phyloP scores from a whole-genome alignment of 148 eudicot genomes.

The Chenopodium album region DNA sequence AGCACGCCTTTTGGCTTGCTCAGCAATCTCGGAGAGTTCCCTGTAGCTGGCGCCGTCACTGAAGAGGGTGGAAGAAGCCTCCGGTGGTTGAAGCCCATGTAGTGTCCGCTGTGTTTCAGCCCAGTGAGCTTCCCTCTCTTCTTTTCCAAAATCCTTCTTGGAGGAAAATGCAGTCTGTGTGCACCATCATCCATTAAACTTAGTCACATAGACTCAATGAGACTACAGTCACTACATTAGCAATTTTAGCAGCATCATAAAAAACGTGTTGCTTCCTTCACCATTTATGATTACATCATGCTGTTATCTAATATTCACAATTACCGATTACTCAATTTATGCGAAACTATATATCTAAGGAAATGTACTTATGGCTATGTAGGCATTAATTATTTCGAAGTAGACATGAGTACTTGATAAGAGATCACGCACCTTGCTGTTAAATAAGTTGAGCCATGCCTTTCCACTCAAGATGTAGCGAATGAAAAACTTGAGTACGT shows the following conservation, averaged over 20 bases:
- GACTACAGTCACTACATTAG: background rate
- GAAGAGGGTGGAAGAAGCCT: conserved; percentile 49
- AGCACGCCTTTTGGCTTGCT: conserved; percentile 88
- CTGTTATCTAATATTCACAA: background rate
- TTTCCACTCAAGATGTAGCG: conserved; percentile 90
- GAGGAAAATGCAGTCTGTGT: conserved; percentile 75
- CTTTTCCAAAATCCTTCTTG: conserved; percentile 88
- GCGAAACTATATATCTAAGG: background rate
- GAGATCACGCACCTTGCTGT: conserved; percentile 64
- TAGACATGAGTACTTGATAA: background rate
- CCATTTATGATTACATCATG: background rate
- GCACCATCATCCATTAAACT: background rate
- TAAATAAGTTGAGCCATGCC: conserved; percentile 82
- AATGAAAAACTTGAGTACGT: conserved; percentile 68
- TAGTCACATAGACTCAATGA: background rate
- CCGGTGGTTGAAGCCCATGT: conserved; percentile 85
- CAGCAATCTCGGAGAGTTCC: conserved; percentile 88
- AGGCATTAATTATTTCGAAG: too few relatives aligned
- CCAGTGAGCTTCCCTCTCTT: conserved; percentile 95
- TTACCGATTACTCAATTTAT: background rate
- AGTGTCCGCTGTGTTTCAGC: conserved; percentile 85
- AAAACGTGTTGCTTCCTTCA: background rate
- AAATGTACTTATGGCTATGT: background rate
- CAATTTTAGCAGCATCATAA: too few relatives aligned
- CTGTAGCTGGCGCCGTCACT: conserved; percentile 66